A percentile compares a stretch with the other conserved stretches of the same genome.
phyloP scores from a whole-genome alignment of 2,329 filamentous ascomycete genomes.

The Ceratocystis ficicola region DNA sequence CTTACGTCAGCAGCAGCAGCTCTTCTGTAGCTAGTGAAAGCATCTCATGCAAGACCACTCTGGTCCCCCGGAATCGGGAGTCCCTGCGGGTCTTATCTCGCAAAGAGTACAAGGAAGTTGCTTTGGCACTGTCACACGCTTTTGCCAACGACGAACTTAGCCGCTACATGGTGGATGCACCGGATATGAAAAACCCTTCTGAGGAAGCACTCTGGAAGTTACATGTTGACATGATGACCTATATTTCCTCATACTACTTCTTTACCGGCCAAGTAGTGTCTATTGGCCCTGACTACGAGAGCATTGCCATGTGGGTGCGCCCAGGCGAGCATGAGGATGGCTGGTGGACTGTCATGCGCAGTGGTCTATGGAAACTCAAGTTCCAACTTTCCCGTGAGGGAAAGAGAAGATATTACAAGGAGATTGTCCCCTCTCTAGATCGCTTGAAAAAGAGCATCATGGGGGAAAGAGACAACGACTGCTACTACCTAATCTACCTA shows the following conservation, averaged over 20 bases:
- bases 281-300: constrained; percentile 63
- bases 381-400: constrained; percentile 64
- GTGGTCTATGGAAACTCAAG: constrained; percentile 64
- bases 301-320: constrained; percentile 69
- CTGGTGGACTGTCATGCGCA: constrained; percentile 57
- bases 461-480: constrained; percentile 51
- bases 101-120: constrained; percentile 58
- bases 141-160: constrained; percentile 65
- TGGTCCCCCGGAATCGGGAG: constrained; percentile 38
- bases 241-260: constrained; percentile 63
- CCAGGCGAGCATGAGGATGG: constrained; percentile 63
- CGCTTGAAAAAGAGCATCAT: constrained; percentile 58
- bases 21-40: not conserved
- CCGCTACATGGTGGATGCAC: constrained; percentile 61
- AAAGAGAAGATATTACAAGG: constrained; percentile 59
- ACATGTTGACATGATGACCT: constrained; percentile 65
- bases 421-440: constrained; percentile 64
- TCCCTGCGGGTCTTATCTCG: constrained; percentile 38
- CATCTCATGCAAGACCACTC: constrained; percentile 26
- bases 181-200: constrained; percentile 50
- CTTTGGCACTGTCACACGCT: constrained; percentile 59
- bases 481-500: constrained; percentile 75
- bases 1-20: not conserved
- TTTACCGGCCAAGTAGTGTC: constrained; percentile 62
- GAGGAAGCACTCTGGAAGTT: constrained; percentile 62